Base-by-base conservation (phyloP, 2,329 filamentous ascomycete species). In the Phyllosticta citriasiana region DNA sequence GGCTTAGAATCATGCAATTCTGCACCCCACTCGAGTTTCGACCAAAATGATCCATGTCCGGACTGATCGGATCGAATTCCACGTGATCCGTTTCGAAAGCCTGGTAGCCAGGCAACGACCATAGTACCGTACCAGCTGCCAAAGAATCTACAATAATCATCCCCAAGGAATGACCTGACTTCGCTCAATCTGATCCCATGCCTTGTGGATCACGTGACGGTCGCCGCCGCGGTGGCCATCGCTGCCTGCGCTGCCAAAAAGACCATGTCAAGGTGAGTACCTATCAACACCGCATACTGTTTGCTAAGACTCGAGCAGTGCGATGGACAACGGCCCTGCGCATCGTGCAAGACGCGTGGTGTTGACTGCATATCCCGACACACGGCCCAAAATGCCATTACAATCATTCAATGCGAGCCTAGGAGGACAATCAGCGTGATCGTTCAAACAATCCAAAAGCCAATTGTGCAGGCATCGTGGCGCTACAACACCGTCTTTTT, bases 161-260 rank as follows among this genome's bases (percentile, higher is more conserved):
- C 12, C n/a, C 14, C 40, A n/a, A 47, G 40, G 40, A 47, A 47
- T 47, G 40, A 47, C 7, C n/a, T 47, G 6, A 16, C 40, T 47
- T 47, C 12, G 40, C 16, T n/a, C n/a, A 47, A 47, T 47, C 40
- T n/a, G 40, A n/a, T 47, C 14, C 35, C 40, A 61, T 61, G 59
- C 59, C 59, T 50, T 61, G 59, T 51, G 59, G 59, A 26, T 57
- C 55, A 30, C 59, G 59, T 33, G 59, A 61, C 50, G 53, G 33
- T 12, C 59, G 59, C 54, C 59, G 59, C 54, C 59, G 59, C 24
- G 51, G 54, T 4, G 59, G 59, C 30, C 59, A 61, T 24, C 59
- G 59, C 19, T 61, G 59, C 47, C 50, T 57, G 27, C 59, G 59
- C 16, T 61, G 59, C 55, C 59, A 57, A n/a, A 57, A 61, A 57